Percentiles rank a stretch among this genome's conserved stretches.
These are phyloP conservation scores for Ceratocystis papillata DNA, from an alignment of 2,329 filamentous ascomycete species.

Conservation along the genomic window DNA sequence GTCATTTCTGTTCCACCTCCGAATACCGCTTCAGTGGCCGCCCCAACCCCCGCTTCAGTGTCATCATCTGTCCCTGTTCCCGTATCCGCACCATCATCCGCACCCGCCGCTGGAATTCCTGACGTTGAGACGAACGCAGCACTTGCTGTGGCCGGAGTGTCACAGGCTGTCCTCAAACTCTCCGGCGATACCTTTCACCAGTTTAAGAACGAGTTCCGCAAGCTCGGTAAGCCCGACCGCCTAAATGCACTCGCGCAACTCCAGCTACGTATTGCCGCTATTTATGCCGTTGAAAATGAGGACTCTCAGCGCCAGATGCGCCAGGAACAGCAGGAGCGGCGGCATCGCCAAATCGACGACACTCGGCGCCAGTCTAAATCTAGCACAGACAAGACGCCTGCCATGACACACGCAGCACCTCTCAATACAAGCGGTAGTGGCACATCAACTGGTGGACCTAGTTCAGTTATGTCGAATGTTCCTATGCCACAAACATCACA, in stretches of 20 bases:
- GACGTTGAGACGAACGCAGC: constrained; percentile 34
- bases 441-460: constrained; percentile 2
- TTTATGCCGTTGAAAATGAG: constrained; percentile 38
- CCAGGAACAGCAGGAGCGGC: constrained; percentile 33
- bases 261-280: constrained; percentile 36
- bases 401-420: constrained; percentile 10
- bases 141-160: constrained; percentile 35
- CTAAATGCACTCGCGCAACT: constrained; percentile 34
- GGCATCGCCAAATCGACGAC: constrained; percentile 34
- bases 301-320: constrained; percentile 35
- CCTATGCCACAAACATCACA: constrained; percentile 8
- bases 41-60: neutral
- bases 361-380: constrained; percentile 26
- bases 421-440: neutral
- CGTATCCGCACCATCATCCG: neutral
- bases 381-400: constrained; percentile 1
- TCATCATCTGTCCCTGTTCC: neutral
- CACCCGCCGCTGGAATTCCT: constrained; percentile 28
- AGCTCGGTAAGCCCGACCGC: constrained; percentile 35
- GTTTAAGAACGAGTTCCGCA: constrained; percentile 37
- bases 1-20: neutral
- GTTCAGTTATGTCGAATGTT: constrained; percentile 23
- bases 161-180: constrained; percentile 33
- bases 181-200: constrained; percentile 38
- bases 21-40: neutral